Evolutionary conservation across 2,329 filamentous ascomycete genomes (phyloP), one percentile per base, ranked within the genome.

Genomic region (Talaromyces albobiverticillius): DNA sequence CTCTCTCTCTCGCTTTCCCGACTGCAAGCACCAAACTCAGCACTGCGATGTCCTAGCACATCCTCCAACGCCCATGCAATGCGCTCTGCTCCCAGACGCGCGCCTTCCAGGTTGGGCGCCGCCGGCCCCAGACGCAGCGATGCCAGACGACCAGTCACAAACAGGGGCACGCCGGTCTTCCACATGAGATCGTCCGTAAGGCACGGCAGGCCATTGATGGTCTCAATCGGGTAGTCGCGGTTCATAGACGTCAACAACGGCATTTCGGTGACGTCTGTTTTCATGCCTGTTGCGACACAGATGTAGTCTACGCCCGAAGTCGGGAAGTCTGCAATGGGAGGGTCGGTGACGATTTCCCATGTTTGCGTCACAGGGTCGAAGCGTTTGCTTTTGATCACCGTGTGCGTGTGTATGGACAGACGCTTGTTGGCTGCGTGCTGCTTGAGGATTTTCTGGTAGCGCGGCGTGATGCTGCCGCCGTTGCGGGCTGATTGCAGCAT

Each of bases 151-250:
- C 87, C 89, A 0, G 85, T 85, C 55, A 89, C 71, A 63, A 90
- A 92, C 1, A 91, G 69, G 1, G 89, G 89, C 1, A 93, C 81
- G n/a, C 83, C 82, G 0, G 85, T 76, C 34, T 77, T 77, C 89
- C 88, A 93, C 79, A 86, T 87, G 57, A 93, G 73, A 62, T 93
- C 88, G 40, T 92, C 82, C 2, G 81, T 92, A 49, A 93, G 69
- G 59, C 86, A 89, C 0, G 89, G 89, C 18, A 91, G 73, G 0
- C 89, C 89, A 3, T 83, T 83, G 22, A 82, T 77, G 0, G 76
- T 79, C 14, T 82, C 70, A 31, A 93, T 79, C 0, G 87, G 87
- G 57, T 86, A 76, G 16, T 83, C 77, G 3, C 72, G 58, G 8
- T 81, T 69, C 64, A 93, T 81, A 0, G 74, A 80, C 53, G 82